Evolutionary conservation across 2,329 filamentous ascomycete species (phyloP).

Genomic region (Ascomycota sp.): DNA sequence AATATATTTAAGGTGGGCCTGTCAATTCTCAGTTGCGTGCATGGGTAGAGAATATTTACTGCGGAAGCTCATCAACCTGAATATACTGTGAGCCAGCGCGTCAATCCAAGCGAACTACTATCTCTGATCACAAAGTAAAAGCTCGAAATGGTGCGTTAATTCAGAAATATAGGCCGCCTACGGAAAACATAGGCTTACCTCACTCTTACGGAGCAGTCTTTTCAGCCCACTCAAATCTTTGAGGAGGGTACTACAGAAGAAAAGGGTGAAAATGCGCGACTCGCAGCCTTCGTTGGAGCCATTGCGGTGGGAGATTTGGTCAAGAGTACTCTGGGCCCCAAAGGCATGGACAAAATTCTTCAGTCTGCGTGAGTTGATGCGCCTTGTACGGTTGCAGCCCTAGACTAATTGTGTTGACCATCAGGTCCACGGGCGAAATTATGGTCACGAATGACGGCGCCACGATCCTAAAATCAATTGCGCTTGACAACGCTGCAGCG

Average conservation of each 20-base stretch:
- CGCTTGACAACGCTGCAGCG: constrained; percentile 91
- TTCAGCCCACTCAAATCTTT: constrained; percentile 94
- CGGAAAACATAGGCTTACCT: constrained; percentile 3
- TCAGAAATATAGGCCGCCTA: not conserved
- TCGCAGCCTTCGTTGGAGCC: constrained; percentile 93
- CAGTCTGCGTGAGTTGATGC: constrained; percentile 59
- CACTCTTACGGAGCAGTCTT: constrained; percentile 21
- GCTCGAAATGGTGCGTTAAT: not conserved
- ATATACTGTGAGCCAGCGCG: no score
- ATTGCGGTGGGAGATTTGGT: constrained; percentile 95
- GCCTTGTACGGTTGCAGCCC: constrained; percentile 1
- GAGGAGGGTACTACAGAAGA: constrained; percentile 92
- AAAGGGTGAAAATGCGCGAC: constrained; percentile 97
- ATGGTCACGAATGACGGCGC: constrained; percentile 98
- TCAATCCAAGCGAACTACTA: no score
- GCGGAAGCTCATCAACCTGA: not conserved
- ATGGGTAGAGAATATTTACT: not conserved
- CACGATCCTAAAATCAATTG: constrained; percentile 95
- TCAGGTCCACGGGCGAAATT: constrained; percentile 81
- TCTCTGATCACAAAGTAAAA: not conserved
- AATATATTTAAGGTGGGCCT: constrained; percentile 2
- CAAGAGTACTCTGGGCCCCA: constrained; percentile 90
- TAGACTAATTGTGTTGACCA: constrained; percentile 1
- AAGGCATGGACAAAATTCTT: constrained; percentile 98
- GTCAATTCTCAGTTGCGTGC: constrained; percentile 1